Evolutionary conservation across 2,329 filamentous ascomycete genomes (phyloP), one percentile per base, ranked within the genome.

Genomic region (Mycocentrospora acerina): DNA sequence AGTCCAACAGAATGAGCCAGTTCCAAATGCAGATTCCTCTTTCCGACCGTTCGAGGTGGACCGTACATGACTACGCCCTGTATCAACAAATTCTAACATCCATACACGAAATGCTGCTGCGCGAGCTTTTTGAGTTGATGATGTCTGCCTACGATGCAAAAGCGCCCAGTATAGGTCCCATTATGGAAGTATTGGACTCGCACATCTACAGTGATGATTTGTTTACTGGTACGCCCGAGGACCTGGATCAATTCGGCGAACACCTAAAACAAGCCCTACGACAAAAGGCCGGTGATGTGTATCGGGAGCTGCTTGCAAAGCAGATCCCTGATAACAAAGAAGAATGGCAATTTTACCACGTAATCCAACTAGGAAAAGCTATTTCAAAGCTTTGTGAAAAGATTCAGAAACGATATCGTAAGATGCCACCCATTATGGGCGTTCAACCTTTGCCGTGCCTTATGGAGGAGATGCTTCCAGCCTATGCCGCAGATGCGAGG

Each of bases 71-170:
- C 48, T 68, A 68, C 39, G 62, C 68, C 10, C 65, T 77, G 17
- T 93, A 94, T 70, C 86, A 88, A 55, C 83, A 87, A 48, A 80
- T 86, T 12, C 74, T 98, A 6, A 77, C 79, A 24, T 80, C 77
- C 19, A 70, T 97, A 26, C 83, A 97, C 57, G 90, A 96, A 55
- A 81, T 84, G 8, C 72, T 97, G 17, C 74, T 96, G 31, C 82
- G 90, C 37, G 91, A 97, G 59, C 77, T 98, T 13, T 96, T 88
- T 66, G 84, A 90, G 49, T 75, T 86, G n/a, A 79, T 96, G 66
- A 85, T 91, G 72, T 83, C 86, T 52, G 91, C 88, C 54, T 98
- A 91, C 67, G 90, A 95, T 47, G 71, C 78, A n/a, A 96, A 95
- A 58, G 83, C 89, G 9, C 89, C 88, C 4, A 82, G 84, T 26